Conservation (phyloP, 108 stramenopile species). For the Nitzschia putrida region DNA sequence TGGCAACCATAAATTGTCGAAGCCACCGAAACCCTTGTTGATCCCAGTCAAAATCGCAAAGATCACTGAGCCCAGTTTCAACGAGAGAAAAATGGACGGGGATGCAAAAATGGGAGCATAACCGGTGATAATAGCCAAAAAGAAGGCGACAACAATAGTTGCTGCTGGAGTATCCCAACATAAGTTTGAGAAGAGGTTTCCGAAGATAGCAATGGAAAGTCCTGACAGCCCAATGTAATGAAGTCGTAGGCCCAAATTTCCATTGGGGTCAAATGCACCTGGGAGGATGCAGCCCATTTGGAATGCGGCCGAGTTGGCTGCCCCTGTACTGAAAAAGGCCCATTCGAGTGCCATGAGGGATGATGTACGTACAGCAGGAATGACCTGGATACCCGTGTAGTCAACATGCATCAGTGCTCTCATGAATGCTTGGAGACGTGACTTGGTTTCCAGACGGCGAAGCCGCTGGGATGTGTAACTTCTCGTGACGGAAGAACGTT, state of each 20-base stretch:
- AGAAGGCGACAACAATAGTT: not conserved
- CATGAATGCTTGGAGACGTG: not conserved
- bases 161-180: not conserved
- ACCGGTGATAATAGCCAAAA: not conserved
- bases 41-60: not conserved
- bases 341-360: not conserved
- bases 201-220: not conserved
- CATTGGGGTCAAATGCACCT: not conserved
- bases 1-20: not conserved
- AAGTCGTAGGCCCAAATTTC: not conserved
- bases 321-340: slow-evolving; percentile 4
- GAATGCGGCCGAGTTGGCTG: no score
- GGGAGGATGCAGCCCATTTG: no score
- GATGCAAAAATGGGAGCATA: not conserved
- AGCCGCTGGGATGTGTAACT: no score
- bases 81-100: not conserved
- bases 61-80: slow-evolving; percentile 8
- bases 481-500: no score
- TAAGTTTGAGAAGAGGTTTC: not conserved
- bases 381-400: not conserved
- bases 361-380: slow-evolving; percentile 2
- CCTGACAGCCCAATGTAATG: slow-evolving; percentile 2
- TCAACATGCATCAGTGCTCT: not conserved
- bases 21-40: not conserved
- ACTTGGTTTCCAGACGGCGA: not conserved